Evolutionary conservation across 768 basidiomycete species (phyloP), one percentile per base, ranked within the genome.

Genomic region (Suillus sp.): DNA sequence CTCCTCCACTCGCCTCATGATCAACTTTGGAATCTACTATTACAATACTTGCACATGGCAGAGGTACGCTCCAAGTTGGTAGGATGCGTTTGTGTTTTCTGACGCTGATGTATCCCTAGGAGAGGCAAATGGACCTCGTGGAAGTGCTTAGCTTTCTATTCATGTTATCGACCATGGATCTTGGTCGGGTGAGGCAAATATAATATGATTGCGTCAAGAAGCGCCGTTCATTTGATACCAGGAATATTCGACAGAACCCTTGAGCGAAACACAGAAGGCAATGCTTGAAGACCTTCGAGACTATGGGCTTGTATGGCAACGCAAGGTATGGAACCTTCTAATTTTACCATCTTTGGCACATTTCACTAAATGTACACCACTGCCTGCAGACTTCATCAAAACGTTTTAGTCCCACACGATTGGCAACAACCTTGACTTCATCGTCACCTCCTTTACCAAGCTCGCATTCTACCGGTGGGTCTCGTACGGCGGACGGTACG

Each of bases 81-180:
- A 62, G 27, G 47, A 37, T 48, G 60, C n/a, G 13, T 35, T 25
- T 51, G 64, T 61, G 37, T 66, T 63, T 25, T 38, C 48, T 68
- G 70, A 67, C 62, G 42, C 43, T 63, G 45, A 69, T 66, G 50
- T 54, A 56, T 62, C 65, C 50, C 37, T 72, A 94, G 91, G 89
- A 92, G 78, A 84, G 93, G 62, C 84, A 88, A 71, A 93, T 95
- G 88, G 96, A 96, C 75, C 81, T 96, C 0, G 93, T 98, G 10
- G 93, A 96, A 73, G 92, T 97, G 10, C 82, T 99, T 61, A 90
- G 91, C 67, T 95, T 99, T 77, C 81, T 98, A 56, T 95, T 99
- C 81, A 97, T 98, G 91, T 82, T 99, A 64, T 95, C 95, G 2
- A 97, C 93, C 4, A 95, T 96, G 88, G 94, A 97, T 72, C 86